phyloP scores from a whole-genome alignment of 1,284 basidiomycete species.

The Bjerkandera adusta region DNA sequence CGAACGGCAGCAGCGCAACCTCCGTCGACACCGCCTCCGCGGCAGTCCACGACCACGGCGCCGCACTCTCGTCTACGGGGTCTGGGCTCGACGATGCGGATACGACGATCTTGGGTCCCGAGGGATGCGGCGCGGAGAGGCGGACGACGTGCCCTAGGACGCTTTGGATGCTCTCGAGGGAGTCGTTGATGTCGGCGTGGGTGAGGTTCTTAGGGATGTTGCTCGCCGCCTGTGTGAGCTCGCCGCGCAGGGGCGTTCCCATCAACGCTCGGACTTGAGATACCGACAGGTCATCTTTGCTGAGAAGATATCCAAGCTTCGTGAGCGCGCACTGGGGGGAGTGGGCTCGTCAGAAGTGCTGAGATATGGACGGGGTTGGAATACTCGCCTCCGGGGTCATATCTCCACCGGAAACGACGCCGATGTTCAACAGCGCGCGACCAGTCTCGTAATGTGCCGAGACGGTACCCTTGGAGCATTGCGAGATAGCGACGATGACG shows the following conservation, averaged over 20 bases:
- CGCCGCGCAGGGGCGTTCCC: constrained; percentile 79
- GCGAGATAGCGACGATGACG: constrained; percentile 88
- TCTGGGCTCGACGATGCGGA: constrained; percentile 32
- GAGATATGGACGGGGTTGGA: neutral
- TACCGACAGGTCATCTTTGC: constrained; percentile 73
- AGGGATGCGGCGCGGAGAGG: constrained; percentile 43
- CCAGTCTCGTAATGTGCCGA: constrained; percentile 84
- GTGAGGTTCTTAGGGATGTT: constrained; percentile 36
- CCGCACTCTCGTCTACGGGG: constrained; percentile 49
- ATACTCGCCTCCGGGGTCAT: constrained; percentile 87
- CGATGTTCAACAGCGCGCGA: constrained; percentile 65
- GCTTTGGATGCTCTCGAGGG: constrained; percentile 59
- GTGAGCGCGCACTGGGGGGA: constrained; percentile 73
- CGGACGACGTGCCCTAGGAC: constrained; percentile 67
- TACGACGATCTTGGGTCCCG: constrained; percentile 43
- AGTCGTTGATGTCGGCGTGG: constrained; percentile 42
- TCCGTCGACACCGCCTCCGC: constrained; percentile 69
- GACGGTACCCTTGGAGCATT: constrained; percentile 83
- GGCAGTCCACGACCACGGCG: constrained; percentile 76
- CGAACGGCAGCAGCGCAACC: constrained; percentile 66
- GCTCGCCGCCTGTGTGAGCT: constrained; percentile 55
- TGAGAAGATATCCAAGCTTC: constrained; percentile 87
- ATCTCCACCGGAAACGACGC: constrained; percentile 79
- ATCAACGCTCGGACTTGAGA: constrained; percentile 78
- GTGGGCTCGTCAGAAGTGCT: neutral